Evolutionary conservation across 139 green algal species (phyloP).

Genomic region (Picochlorum sp.): DNA sequence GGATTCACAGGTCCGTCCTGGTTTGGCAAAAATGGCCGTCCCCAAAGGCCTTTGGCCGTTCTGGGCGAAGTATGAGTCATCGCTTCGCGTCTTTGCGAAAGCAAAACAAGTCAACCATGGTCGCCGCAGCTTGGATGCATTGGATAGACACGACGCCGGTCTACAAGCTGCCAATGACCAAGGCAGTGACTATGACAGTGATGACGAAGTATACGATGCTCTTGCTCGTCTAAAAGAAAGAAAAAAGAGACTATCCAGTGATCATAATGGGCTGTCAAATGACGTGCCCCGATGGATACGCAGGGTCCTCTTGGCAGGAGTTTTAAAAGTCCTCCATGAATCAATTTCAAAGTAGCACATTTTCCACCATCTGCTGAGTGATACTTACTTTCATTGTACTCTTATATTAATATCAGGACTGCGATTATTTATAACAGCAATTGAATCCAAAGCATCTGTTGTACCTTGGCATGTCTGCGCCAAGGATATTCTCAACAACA

Average conservation of each 20-base stretch:
- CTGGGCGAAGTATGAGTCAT: constrained; percentile 40
- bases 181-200: constrained; percentile 3
- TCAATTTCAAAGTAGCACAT: neutral
- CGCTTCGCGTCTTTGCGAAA: constrained; percentile 16
- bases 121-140: neutral
- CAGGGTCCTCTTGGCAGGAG: constrained; percentile 4
- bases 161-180: neutral
- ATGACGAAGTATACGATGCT: constrained; percentile 6
- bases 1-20: constrained; percentile 41
- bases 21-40: constrained; percentile 60
- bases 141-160: neutral
- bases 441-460: neutral
- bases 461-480: neutral
- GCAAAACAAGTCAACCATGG: neutral
- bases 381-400: no score
- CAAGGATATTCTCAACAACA: neutral
- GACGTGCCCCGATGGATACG: neutral
- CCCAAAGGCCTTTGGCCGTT: constrained; percentile 62
- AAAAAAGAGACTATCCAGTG: neutral
- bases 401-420: neutral
- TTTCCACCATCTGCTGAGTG: no score
- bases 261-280: no score
- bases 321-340: constrained; percentile 9
- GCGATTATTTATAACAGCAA: neutral
- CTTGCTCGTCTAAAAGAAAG: neutral